These are phyloP conservation scores for Scorias spongiosa DNA, from an alignment of 2,329 filamentous ascomycete genomes.

Conservation along the genomic window DNA sequence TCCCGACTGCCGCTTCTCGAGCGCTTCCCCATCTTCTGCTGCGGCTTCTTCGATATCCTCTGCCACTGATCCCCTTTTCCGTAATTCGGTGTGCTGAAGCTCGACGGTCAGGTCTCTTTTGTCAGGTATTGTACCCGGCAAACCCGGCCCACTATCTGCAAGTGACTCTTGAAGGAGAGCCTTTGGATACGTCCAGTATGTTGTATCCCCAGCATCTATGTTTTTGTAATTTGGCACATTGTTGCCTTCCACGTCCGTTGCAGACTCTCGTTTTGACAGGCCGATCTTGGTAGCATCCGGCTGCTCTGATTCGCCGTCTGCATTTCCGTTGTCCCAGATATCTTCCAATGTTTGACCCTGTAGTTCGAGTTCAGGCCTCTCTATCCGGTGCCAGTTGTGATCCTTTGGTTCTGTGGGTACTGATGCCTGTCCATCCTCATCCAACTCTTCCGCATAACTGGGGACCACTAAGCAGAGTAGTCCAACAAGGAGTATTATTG, in stretches of 20 bases:
- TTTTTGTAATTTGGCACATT: constrained; percentile 48
- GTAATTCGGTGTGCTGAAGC: constrained; percentile 11
- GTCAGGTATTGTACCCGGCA: constrained; percentile 12
- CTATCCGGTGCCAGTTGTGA: constrained; percentile 33
- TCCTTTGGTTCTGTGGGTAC: constrained; percentile 10
- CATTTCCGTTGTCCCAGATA: constrained; percentile 16
- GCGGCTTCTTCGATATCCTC: neutral
- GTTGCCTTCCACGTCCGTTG: constrained; percentile 31
- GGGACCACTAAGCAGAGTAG: neutral
- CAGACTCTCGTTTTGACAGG: constrained; percentile 1
- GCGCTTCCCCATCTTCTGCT: constrained; percentile 4
- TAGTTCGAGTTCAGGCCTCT: constrained; percentile 18
- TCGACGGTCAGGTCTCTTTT: constrained; percentile 2
- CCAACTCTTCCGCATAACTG: no score
- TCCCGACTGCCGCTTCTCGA: constrained; percentile 10
- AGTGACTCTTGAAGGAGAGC: constrained; percentile 35
- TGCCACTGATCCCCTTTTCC: constrained; percentile 5
- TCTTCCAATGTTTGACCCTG: constrained; percentile 7
- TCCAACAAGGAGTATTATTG: neutral
- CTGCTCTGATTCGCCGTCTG: neutral
- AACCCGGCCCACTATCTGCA: constrained; percentile 11
- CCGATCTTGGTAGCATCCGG: constrained; percentile 25
- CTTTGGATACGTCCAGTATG: constrained; percentile 49
- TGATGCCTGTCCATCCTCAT: no score
- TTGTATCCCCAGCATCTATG: constrained; percentile 45